Percentiles rank a stretch among this genome's conserved stretches.
Conservation (phyloP, 306 rosid genomes). For the Quercus cerris region DNA sequence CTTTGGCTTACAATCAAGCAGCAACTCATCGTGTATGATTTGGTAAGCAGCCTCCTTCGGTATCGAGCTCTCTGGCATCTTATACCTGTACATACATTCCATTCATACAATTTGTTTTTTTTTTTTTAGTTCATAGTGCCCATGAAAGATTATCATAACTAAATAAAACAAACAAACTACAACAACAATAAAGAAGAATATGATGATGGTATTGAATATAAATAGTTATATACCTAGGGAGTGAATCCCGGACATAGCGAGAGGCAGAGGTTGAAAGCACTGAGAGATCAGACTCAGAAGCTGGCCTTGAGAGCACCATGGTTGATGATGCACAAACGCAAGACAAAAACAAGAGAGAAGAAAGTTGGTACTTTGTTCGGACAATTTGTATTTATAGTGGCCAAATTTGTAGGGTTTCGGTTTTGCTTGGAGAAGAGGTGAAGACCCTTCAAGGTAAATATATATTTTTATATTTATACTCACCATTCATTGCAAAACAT, state of each 20-base stretch:
- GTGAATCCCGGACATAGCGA: constrained; percentile 37
- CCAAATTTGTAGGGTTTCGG: too few species aligned
- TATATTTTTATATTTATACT: too few species aligned
- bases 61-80: constrained; percentile 56
- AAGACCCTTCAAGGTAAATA: too few species aligned
- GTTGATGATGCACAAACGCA: background rate
- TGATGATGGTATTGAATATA: background rate
- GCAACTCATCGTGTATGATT: constrained; percentile 60
- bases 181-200: too few species aligned
- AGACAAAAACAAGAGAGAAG: background rate
- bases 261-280: constrained; percentile 39
- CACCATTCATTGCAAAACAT: too few species aligned
- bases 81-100: constrained; percentile 1
- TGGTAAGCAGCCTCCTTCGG: constrained; percentile 56
- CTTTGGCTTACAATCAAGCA: constrained; percentile 60
- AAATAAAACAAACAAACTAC: too few species aligned
- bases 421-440: too few species aligned
- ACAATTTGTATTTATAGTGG: too few species aligned
- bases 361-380: background rate
- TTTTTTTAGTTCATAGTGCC: too few species aligned
- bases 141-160: too few species aligned
- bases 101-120: too few species aligned
- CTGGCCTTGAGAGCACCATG: constrained; percentile 32
- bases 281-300: constrained; percentile 36
- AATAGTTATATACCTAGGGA: constrained; percentile 13